phyloP scores from a whole-genome alignment of 2,329 filamentous ascomycete genomes.

The Alternaria brassicae region DNA sequence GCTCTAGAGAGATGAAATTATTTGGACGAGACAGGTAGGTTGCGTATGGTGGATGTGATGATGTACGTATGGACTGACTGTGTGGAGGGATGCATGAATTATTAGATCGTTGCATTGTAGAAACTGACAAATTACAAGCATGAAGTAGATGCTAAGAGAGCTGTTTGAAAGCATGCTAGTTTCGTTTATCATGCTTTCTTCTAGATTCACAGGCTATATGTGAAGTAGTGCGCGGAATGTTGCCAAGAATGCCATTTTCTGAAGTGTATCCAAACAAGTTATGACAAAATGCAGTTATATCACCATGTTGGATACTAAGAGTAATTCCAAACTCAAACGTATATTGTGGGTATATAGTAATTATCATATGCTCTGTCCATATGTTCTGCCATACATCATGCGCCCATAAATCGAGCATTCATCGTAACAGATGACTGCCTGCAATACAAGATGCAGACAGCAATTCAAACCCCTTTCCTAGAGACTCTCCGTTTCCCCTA shows the following conservation, averaged over 20 bases:
- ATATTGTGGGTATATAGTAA: slow-evolving; percentile 2
- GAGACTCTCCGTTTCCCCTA: not conserved
- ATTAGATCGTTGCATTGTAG: too few species aligned
- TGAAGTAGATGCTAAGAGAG: not conserved
- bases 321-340: not conserved
- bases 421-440: not conserved
- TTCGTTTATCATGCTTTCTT: not conserved
- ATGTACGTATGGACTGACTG: not conserved
- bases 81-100: too few species aligned
- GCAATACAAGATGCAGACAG: not conserved
- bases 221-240: not conserved
- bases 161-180: not conserved
- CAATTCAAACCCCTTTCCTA: not conserved
- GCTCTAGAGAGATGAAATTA: not conserved
- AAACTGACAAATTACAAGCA: not conserved
- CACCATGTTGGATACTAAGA: not conserved
- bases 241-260: not conserved
- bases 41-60: not conserved
- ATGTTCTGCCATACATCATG: not conserved
- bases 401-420: not conserved
- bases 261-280: not conserved
- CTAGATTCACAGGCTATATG: not conserved
- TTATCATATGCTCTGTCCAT: not conserved
- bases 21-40: not conserved
- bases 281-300: not conserved